Evolutionary conservation across 306 rosid species (phyloP).

Genomic region (Medicago truncatula): MtrunA17r5.0-ANR NC_053048.1:25198001-25198500

Average conservation of each 20-base stretch:
- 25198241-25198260: conserved; percentile 11
- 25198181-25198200: not conserved
- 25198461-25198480: conserved; percentile 87
- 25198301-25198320: conserved; percentile 94
- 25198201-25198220: not conserved
- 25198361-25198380: not conserved
- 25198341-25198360: not conserved
- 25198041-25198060: too few species aligned
- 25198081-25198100: too few species aligned
- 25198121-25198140: too few species aligned
- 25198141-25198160: too few species aligned
- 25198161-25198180: too few species aligned
- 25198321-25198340: conserved; percentile 53
- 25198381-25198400: not conserved
- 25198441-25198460: conserved; percentile 95
- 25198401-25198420: conserved; percentile 84
- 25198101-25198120: too few species aligned
- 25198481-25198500: conserved; percentile 90
- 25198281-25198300: conserved; percentile 90
- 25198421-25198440: conserved; percentile 84
- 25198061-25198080: too few species aligned
- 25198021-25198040: too few species aligned
- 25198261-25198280: conserved; percentile 59
- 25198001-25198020: too few species aligned
- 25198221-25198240: not conserved